phyloP scores from a whole-genome alignment of 352 stramenopile species.

The Phytophthora pluvialis region DNA sequence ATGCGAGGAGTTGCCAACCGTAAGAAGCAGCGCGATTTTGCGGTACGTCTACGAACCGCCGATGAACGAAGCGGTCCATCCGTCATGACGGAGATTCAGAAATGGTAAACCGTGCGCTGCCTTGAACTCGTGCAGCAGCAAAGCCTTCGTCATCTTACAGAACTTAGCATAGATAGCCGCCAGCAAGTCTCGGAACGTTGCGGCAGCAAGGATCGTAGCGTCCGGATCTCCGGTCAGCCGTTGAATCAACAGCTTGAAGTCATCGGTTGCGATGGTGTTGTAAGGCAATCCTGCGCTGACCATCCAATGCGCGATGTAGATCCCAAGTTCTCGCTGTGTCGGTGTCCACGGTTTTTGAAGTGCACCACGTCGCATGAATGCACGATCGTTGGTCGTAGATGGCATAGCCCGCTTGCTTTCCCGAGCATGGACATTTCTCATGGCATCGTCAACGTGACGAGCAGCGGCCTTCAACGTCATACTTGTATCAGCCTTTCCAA shows the following conservation, averaged over 20 bases:
- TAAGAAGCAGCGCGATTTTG: conserved; percentile 12
- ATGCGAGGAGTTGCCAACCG: conserved; percentile 7
- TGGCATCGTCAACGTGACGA: too few relatives aligned
- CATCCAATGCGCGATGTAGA: too few relatives aligned
- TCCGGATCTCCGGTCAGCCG: conserved; percentile 3
- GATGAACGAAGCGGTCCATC: conserved; percentile 5
- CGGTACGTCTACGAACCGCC: not conserved
- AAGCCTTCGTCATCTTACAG: not conserved
- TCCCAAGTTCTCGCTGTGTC: too few relatives aligned
- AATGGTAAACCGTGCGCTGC: not conserved
- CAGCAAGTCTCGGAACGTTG: conserved; percentile 12
- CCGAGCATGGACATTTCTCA: too few relatives aligned
- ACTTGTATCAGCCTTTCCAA: too few relatives aligned
- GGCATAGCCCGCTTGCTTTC: too few relatives aligned
- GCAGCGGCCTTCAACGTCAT: too few relatives aligned
- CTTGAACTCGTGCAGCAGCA: conserved; percentile 7
- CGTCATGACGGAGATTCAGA: conserved; percentile 16
- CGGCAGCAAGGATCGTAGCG: not conserved
- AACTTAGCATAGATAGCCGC: not conserved
- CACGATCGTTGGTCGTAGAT: too few relatives aligned
- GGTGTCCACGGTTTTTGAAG: too few relatives aligned
- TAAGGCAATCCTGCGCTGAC: too few relatives aligned
- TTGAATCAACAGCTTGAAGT: conserved; percentile 6
- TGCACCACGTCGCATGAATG: too few relatives aligned
- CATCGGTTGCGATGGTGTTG: conserved; percentile 1